A percentile compares a stretch with the other conserved stretches of the same genome.
Conservation (phyloP, 179 eudicot species). For the Beta corolliflora region DNA sequence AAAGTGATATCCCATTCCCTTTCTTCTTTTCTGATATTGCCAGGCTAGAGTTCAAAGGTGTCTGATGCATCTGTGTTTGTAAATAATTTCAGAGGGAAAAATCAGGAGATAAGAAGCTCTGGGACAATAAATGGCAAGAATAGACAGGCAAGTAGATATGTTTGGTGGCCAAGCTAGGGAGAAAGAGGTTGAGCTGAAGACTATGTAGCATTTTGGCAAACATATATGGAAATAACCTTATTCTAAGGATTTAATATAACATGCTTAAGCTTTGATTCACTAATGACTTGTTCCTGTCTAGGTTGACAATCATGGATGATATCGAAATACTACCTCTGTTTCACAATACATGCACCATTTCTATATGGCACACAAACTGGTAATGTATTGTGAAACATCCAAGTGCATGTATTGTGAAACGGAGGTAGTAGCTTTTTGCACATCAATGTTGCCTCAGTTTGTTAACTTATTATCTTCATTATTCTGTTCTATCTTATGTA, state of each 20-base stretch:
- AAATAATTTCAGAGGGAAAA: background rate
- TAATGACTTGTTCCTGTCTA: background rate
- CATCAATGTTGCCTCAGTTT: background rate
- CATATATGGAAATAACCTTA: background rate
- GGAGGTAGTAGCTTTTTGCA: too few relatives aligned
- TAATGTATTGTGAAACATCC: too few relatives aligned
- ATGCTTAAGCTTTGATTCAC: background rate
- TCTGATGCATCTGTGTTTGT: background rate
- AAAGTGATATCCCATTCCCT: background rate
- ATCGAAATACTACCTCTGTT: too few relatives aligned
- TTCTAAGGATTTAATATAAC: background rate
- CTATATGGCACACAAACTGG: too few relatives aligned
- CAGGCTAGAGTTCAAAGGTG: background rate
- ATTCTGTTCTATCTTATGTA: background rate
- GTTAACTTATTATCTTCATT: background rate
- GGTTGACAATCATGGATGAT: background rate
- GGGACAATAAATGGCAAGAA: background rate
- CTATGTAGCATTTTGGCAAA: background rate
- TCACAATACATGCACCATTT: too few relatives aligned
- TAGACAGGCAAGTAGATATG: background rate
- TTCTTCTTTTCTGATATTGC: background rate
- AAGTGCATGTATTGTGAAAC: too few relatives aligned
- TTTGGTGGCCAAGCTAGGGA: background rate
- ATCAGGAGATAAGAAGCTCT: background rate
- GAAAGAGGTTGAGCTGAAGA: background rate